These are phyloP conservation scores for Austroboletus eburneus DNA, from an alignment of 768 basidiomycete genomes.

Conservation along the genomic window DNA sequence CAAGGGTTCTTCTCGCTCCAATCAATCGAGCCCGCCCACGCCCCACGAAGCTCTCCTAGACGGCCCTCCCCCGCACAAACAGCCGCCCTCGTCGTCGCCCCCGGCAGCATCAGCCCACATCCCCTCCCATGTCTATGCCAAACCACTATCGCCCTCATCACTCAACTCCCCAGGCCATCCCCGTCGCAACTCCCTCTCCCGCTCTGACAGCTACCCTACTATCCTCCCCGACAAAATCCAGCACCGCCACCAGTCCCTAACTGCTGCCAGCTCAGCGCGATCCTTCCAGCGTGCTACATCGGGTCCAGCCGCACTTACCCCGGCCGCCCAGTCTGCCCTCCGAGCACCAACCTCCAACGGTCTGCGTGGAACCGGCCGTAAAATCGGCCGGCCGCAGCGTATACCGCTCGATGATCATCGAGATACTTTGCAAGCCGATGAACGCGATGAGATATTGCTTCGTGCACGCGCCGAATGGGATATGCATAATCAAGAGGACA, in stretches of 20 bases:
- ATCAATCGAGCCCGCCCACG: conserved; percentile 39
- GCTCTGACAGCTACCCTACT: conserved; percentile 59
- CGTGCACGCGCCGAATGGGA: conserved; percentile 30
- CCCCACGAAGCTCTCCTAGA: conserved; percentile 33
- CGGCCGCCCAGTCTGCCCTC: conserved; percentile 25
- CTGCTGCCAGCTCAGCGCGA: conserved; percentile 32
- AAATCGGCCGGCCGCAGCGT: conserved; percentile 33
- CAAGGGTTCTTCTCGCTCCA: conserved; percentile 38
- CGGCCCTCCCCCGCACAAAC: conserved; percentile 19
- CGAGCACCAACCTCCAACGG: conserved; percentile 31
- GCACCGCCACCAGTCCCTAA: conserved; percentile 26
- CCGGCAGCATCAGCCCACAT: conserved; percentile 16
- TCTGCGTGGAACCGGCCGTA: conserved; percentile 33
- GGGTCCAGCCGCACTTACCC: conserved; percentile 43
- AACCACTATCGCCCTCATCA: conserved; percentile 33
- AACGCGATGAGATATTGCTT: conserved; percentile 32
- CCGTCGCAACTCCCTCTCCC: conserved; percentile 52
- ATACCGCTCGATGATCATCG: conserved; percentile 35
- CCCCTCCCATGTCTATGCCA: conserved; percentile 18
- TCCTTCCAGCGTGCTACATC: conserved; percentile 68
- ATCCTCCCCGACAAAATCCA: conserved; percentile 28
- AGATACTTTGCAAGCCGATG: conserved; percentile 28
- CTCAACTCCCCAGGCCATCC: conserved; percentile 37
- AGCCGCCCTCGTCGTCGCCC: conserved; percentile 25
- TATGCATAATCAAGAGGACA: conserved; percentile 33